Percentiles rank a stretch among this genome's conserved stretches.
Evolutionary conservation across 2,329 filamentous ascomycete species (phyloP).

Genomic region (Ophiocordyceps camponoti-saundersi): DNA sequence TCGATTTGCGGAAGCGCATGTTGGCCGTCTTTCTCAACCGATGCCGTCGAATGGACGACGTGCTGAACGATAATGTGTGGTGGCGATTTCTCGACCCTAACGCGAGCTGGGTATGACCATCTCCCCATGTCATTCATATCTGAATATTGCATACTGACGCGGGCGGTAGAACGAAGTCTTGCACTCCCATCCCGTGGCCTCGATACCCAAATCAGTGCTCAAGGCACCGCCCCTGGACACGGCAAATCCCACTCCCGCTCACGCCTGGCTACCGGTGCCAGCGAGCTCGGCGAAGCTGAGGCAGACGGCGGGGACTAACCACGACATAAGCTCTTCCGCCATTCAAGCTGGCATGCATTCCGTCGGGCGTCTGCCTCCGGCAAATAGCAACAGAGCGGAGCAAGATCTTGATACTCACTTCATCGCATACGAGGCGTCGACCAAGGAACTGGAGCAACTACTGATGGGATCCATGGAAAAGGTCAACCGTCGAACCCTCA

Average conservation of each 20-base stretch:
- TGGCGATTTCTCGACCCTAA: constrained; percentile 97
- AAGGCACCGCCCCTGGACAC: constrained; percentile 92
- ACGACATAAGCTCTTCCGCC: constrained; percentile 17
- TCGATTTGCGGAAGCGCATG: constrained; percentile 94
- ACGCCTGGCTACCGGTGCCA: constrained; percentile 76
- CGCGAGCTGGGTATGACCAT: constrained; percentile 66
- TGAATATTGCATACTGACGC: constrained; percentile 5
- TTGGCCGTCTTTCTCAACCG: constrained; percentile 86
- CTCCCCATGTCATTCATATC: background rate
- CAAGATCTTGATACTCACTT: constrained; percentile 94
- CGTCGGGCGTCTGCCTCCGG: constrained; percentile 68
- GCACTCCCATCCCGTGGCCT: constrained; percentile 75
- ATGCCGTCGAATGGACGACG: constrained; percentile 80
- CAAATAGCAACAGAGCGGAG: constrained; percentile 60
- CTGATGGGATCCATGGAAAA: constrained; percentile 92
- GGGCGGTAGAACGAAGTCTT: constrained; percentile 68
- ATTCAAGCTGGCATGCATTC: constrained; percentile 34
- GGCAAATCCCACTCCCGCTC: constrained; percentile 77
- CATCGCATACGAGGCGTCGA: constrained; percentile 78
- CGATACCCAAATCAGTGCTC: constrained; percentile 83
- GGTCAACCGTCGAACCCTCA: constrained; percentile 78
- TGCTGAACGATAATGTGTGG: constrained; percentile 86
- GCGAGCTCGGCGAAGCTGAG: constrained; percentile 74
- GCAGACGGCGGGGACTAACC: constrained; percentile 24
- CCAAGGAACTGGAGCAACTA: constrained; percentile 76